Evolutionary conservation across 148 eudicot species (phyloP), one percentile per base, ranked within the genome.

Genomic region (Mesembryanthemum crystallinum): DNA sequence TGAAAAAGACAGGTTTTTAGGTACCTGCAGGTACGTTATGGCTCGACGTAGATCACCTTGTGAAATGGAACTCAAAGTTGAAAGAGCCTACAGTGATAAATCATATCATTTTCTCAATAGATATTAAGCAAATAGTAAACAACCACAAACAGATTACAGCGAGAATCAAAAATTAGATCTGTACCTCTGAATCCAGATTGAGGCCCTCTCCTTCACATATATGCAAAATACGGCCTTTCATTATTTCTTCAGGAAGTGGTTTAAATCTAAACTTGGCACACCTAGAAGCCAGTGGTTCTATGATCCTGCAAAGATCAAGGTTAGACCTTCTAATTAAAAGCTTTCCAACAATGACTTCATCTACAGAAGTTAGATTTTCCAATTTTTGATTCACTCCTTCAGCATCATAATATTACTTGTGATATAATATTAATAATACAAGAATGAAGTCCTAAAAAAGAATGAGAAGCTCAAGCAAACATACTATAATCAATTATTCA

Each of bases 21-120:
- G 74, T 79, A 94, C 97, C 90, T 94, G 96, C 77, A 94, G 85
- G 84, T 91, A 92, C 5, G 97, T 94, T 52, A 94, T 92, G 66
- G 98, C 97, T 67, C 97, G 91, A 49, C 98, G 92, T 76, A 94
- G 91, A 87, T 94, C 98, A 47, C 98, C 98, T 82, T 92, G 98
- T 74, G 98, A 92, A 76, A 94, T 92, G 62, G 88, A 85, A 83
- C 98, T 89, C 78, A 94, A 84, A 75, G 93, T 86, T 45, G 91
- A 83, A 78, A 94, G 90, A 77, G 97, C 98, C 98, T 94, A 65
- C 75, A 84, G 47, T 24, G 24, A 73, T 30, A 61, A 24, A 73
- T 61, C 43, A 76, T 54, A 47, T n/a, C 32, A 72, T 54, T 62
- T 10, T 77, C 32, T 39, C 73, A 23, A 23, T 67, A 77, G 28